Evolutionary conservation across 2,329 filamentous ascomycete species (phyloP), one percentile per base, ranked within the genome.

Genomic region (Huntiella bhutanensis): DNA sequence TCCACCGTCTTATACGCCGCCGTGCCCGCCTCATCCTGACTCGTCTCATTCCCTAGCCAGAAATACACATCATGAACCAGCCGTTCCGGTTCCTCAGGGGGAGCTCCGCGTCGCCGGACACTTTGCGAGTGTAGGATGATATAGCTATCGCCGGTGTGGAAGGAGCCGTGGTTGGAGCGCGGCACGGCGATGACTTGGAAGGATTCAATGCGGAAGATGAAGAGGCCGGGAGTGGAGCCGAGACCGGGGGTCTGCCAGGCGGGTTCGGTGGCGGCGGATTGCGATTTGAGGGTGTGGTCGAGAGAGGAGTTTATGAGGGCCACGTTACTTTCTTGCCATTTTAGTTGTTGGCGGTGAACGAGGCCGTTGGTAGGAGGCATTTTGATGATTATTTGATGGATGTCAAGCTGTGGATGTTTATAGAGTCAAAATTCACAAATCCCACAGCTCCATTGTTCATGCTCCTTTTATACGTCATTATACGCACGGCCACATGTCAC

Each of bases 1-100:
- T 81, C 77, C 17, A 80, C 75, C 0, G 77, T 78, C 63, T 81
- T 82, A 62, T 82, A 79, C 2, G 77, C 77, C 0, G 77, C 77
- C 0, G 71, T 75, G 12, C 77, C 77, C 2, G 76, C 75, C 60
- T 82, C 77, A 52, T 81, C 77, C 60, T 80, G 75, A 2, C 72
- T 69, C 0, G 76, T 81, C 55, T 78, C 70, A 44, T 59, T 64
- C 4, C 77, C 77, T 1, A 81, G 66, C 77, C 76, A 82, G 62
- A 81, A 81, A 64, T 77, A 81, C 54, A 81, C 69, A 43, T 80
- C 75, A 53, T 81, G 76, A 37, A 61, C 63, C 4, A 79, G 61
- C 53, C 63, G 66, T n/a, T 62, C 58, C 33, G 62, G 60, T 37
- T 63, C 60, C 39, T 62, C 59, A 3, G 41, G 46, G 11, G 41